Evolutionary conservation across 2,329 filamentous ascomycete species (phyloP).

Genomic region (Aspergillus caelatus): DNA sequence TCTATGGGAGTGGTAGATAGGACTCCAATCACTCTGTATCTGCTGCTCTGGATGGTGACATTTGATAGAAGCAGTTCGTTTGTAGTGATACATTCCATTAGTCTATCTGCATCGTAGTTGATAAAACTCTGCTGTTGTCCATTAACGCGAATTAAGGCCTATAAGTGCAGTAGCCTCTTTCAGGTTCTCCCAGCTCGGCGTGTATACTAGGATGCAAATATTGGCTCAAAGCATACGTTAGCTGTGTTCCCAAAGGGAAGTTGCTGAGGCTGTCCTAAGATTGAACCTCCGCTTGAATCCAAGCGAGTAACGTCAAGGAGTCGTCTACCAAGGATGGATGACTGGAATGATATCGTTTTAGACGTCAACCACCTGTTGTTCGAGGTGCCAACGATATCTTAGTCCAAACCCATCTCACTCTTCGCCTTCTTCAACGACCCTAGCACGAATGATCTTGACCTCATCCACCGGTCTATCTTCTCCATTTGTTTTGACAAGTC

Average conservation of each 20-base stretch:
- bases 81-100: constrained; percentile 67
- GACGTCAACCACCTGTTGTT: not conserved
- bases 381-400: not conserved
- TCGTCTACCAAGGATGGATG: not conserved
- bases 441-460: constrained; percentile 76
- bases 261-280: not conserved
- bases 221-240: not conserved
- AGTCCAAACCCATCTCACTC: constrained; percentile 31
- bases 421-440: constrained; percentile 64
- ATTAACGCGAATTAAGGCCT: not conserved
- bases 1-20: constrained; percentile 64
- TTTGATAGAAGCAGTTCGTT: constrained; percentile 79
- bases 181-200: not conserved
- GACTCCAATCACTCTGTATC: constrained; percentile 73
- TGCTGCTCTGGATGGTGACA: constrained; percentile 75
- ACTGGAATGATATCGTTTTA: not conserved
- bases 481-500: constrained; percentile 76
- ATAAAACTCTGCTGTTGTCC: constrained; percentile 2
- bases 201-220: not conserved
- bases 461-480: constrained; percentile 83
- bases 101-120: constrained; percentile 16
- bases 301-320: not conserved
- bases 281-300: not conserved
- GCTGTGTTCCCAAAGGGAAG: not conserved
- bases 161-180: not conserved